Conservation (phyloP, 306 rosid species). For the Sophora flavescens region DNA sequence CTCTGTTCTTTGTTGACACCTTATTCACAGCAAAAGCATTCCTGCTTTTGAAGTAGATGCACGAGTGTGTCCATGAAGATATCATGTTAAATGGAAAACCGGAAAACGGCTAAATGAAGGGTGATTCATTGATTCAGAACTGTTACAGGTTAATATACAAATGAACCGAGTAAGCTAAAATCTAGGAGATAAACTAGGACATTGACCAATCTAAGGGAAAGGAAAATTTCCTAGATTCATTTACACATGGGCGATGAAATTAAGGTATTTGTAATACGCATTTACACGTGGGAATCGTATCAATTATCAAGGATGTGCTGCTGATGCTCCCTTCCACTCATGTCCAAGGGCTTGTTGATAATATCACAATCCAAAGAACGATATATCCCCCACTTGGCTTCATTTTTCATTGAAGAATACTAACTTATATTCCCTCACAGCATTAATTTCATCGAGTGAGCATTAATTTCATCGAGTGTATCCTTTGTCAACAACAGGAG, state of each 20-base stretch:
- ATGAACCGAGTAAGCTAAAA: slow-evolving; percentile 4
- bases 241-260: slow-evolving; percentile 4
- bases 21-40: slow-evolving; percentile 30
- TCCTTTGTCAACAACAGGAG: no score
- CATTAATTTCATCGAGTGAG: no score
- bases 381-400: no score
- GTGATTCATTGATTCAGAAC: slow-evolving; percentile 3
- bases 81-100: slow-evolving; percentile 36
- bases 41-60: slow-evolving; percentile 34
- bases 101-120: neutral
- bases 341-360: no score
- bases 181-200: slow-evolving; percentile 48
- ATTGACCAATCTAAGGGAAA: slow-evolving; percentile 34
- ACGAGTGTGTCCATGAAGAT: slow-evolving; percentile 43
- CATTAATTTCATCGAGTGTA: no score
- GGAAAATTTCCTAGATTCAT: slow-evolving; percentile 1
- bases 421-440: no score
- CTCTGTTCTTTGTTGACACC: slow-evolving; percentile 40
- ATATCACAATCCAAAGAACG: no score
- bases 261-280: neutral
- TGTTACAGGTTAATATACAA: slow-evolving; percentile 27
- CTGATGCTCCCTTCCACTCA: no score
- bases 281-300: slow-evolving; percentile 10
- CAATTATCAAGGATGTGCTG: neutral
- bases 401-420: no score